Base-by-base conservation (phyloP, 75 land plant genomes). In the Cryptomeria japonica region DNA sequence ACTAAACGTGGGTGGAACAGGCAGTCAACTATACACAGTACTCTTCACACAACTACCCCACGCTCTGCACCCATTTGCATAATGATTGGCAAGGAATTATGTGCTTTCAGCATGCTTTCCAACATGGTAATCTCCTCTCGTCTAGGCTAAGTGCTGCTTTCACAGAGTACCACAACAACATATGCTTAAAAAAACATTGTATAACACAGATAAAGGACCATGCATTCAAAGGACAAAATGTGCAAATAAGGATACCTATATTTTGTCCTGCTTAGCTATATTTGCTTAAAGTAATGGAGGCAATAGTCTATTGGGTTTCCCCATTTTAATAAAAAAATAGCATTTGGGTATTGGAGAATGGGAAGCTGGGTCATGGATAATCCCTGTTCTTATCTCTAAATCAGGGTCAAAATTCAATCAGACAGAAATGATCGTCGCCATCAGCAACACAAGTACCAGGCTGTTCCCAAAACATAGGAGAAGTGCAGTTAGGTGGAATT, bases 21-120 rank as follows among this genome's bases (percentile, higher is more conserved):
- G 84, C 49, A 82, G 84, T 82, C 84, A 82, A 82, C 84, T 28
- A 46, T 46, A 82, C 84, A 82, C 49, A 82, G 84, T 82, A 82
- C 84, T 46, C 46, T 44, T 82, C 51, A 41, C 49, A 46, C 46
- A 82, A 82, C 51, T 44, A 44, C 49, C 84, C 31, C 37, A 79
- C 82, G 44, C 39, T 79, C 82, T 79, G 82, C 42, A 38, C 32
- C 31, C 47, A 82, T 82, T 49, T 82, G 13, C 32, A 44, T n/a
- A 42, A 82, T 82, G 84, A 82, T 82, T 82, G 84, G 84, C 84
- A 82, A 44, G 44, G 84, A 82, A 82, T 82, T 82, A 82, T 46
- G 84, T 82, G 84, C 84, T 82, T 42, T 82, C 47, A 41, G 84
- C 51, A 46, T 82, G 47, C 46, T 42, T 42, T 82, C 51, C 84